Conservation (phyloP, 1,284 basidiomycete genomes). For the Boletus hoseneyae region DNA sequence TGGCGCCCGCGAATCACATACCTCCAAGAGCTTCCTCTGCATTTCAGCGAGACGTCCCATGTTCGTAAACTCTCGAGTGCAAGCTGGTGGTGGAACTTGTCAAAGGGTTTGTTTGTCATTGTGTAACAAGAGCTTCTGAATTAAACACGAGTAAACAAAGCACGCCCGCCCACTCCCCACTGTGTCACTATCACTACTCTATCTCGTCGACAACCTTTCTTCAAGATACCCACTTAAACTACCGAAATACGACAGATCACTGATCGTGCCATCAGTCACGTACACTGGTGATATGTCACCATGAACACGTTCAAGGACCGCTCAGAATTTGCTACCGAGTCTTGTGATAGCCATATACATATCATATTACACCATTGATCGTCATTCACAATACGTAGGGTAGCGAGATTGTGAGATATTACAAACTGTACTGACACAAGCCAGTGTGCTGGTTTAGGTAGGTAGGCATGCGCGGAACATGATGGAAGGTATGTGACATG, state of each 20-base stretch:
- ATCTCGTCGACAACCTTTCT: not conserved
- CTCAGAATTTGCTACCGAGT: not conserved
- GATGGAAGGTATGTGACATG: conserved; percentile 20
- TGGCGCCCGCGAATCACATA: conserved; percentile 32
- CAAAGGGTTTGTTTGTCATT: conserved; percentile 28
- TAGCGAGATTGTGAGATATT: conserved; percentile 15
- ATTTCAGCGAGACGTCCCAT: conserved; percentile 88
- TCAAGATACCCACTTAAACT: conserved; percentile 14
- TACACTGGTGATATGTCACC: not conserved
- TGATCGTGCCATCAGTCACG: not conserved
- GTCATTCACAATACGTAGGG: conserved; percentile 11
- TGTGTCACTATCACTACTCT: not conserved
- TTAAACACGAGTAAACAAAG: conserved; percentile 29
- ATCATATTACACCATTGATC: conserved; percentile 21
- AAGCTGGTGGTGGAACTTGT: conserved; percentile 4
- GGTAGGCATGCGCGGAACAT: conserved; percentile 23
- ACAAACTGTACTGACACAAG: conserved; percentile 11
- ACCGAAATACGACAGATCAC: conserved; percentile 13
- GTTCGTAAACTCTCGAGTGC: conserved; percentile 20
- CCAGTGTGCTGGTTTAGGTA: conserved; percentile 19
- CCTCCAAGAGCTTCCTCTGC: conserved; percentile 91
- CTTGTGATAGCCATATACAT: conserved; percentile 1
- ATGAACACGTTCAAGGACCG: conserved; percentile 6
- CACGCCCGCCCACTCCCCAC: conserved; percentile 4
- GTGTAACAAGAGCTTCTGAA: conserved; percentile 28